Conservation (phyloP, 352 stramenopile genomes). For the Stramenopiles sp. region DNA sequence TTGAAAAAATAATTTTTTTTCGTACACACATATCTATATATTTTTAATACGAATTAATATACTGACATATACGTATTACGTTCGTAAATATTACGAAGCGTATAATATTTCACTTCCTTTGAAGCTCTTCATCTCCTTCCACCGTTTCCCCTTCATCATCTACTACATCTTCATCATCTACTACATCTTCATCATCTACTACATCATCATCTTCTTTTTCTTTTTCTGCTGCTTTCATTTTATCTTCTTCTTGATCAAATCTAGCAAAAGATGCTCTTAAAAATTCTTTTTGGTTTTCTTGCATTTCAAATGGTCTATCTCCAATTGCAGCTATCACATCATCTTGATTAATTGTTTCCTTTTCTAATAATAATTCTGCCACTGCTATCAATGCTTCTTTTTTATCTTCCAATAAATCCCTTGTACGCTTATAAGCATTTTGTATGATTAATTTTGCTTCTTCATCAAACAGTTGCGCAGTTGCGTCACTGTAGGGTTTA, state of each 20-base stretch:
- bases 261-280: constrained; percentile 20
- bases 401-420: constrained; percentile 76
- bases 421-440: constrained; percentile 81
- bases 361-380: constrained; percentile 75
- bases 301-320: constrained; percentile 65
- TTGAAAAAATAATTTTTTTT: too few species aligned
- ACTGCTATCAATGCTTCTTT: constrained; percentile 72
- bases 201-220: not conserved
- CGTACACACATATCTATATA: too few species aligned
- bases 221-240: not conserved
- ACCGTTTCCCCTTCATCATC: too few species aligned
- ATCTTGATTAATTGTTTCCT: constrained; percentile 94
- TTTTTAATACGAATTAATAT: too few species aligned
- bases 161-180: not conserved
- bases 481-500: constrained; percentile 92
- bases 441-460: constrained; percentile 91
- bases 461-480: constrained; percentile 92
- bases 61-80: too few species aligned
- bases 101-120: too few species aligned
- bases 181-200: not conserved
- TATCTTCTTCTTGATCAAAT: not conserved
- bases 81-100: too few species aligned
- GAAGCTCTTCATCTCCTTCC: too few species aligned
- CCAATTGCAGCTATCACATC: constrained; percentile 87
- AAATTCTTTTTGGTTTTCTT: constrained; percentile 90